Conservation (phyloP, 306 rosid species). For the Begonia peltatifolia region DNA sequence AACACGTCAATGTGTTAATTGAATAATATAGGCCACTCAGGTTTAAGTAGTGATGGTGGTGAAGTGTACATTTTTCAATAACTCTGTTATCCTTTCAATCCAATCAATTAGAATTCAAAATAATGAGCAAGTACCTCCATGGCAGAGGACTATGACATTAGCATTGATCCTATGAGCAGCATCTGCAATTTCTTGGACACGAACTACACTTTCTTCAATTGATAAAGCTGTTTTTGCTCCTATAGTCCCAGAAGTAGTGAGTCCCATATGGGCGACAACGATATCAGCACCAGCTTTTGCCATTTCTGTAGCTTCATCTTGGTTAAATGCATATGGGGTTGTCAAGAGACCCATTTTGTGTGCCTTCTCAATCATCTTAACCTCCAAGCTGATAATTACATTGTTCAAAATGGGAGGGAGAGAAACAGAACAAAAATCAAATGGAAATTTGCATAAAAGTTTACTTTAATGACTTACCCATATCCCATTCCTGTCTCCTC, state of each 20-base stretch:
- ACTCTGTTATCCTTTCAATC: background rate
- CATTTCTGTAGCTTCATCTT: constrained; percentile 69
- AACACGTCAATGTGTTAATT: no score
- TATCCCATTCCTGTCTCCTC: constrained; percentile 99
- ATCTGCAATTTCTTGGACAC: constrained; percentile 76
- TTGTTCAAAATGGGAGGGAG: constrained; percentile 7
- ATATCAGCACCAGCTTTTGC: constrained; percentile 77
- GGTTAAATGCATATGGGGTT: constrained; percentile 80
- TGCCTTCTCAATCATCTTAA: constrained; percentile 76
- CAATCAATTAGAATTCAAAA: background rate
- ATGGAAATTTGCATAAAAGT: background rate
- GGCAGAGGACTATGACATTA: constrained; percentile 59
- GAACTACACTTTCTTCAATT: constrained; percentile 62
- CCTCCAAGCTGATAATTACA: constrained; percentile 56
- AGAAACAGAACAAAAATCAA: background rate
- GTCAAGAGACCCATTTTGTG: constrained; percentile 88
- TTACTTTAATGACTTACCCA: constrained; percentile 27
- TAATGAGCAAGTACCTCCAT: constrained; percentile 46
- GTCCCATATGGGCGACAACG: constrained; percentile 92
- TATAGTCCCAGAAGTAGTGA: constrained; percentile 77
- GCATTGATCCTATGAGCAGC: constrained; percentile 66
- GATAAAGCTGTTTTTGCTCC: constrained; percentile 81
- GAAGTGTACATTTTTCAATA: background rate
- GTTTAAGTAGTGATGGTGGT: no score
- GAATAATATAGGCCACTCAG: no score